These are phyloP conservation scores for Fraxinus cuspidata DNA, from an alignment of 257 asterid species.

Conservation along the genomic window DNA sequence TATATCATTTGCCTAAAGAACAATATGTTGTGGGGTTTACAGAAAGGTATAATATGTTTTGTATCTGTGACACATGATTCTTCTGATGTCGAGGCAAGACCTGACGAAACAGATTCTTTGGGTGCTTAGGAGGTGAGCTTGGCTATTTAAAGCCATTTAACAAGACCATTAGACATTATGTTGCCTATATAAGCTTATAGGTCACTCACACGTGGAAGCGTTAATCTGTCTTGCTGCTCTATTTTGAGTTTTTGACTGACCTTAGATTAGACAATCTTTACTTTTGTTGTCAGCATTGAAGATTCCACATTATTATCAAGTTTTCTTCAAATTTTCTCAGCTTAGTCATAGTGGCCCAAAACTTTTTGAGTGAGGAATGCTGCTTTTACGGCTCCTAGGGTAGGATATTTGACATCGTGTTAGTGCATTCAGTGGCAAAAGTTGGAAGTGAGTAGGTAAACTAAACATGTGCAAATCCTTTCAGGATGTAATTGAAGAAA, in stretches of 20 bases:
- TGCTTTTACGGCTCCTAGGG: background rate
- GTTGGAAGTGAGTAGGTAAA: background rate
- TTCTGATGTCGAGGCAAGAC: background rate
- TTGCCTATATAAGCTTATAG: background rate
- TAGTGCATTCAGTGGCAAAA: background rate
- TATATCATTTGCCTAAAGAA: background rate
- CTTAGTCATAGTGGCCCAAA: too few species aligned
- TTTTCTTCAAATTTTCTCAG: background rate
- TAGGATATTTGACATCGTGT: background rate
- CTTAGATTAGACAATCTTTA: background rate
- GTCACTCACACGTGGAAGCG: too few species aligned
- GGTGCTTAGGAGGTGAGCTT: background rate
- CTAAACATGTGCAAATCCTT: background rate
- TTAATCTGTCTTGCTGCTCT: background rate
- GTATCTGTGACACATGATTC: constrained; percentile 4
- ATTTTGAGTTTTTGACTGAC: background rate
- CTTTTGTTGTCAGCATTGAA: background rate
- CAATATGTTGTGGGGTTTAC: too few species aligned
- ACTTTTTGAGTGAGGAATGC: background rate
- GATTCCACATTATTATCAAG: background rate
- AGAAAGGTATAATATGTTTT: background rate
- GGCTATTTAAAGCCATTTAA: background rate
- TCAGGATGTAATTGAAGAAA: background rate
- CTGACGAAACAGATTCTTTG: background rate
- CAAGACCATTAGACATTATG: background rate